phyloP scores from a whole-genome alignment of 2,329 filamentous ascomycete species.

The Teratosphaeria zuluensis region DNA sequence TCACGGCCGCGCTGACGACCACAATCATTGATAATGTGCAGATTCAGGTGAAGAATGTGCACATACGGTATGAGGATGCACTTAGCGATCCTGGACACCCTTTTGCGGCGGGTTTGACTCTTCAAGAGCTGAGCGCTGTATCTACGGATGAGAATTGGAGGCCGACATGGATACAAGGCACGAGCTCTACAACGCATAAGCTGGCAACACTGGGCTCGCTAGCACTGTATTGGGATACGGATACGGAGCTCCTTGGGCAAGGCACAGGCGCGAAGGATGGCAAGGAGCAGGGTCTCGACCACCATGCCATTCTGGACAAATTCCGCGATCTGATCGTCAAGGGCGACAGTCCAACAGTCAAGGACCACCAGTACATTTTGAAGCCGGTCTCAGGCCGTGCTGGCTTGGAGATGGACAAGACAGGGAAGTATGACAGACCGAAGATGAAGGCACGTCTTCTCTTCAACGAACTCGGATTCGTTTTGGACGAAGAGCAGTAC shows the following conservation, averaged over 20 bases:
- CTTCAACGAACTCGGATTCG: slow-evolving; percentile 95
- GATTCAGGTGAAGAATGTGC: slow-evolving; percentile 95
- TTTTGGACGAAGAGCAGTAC: slow-evolving; percentile 97
- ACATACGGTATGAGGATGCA: slow-evolving; percentile 95
- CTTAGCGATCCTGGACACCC: slow-evolving; percentile 91
- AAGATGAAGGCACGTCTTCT: slow-evolving; percentile 84
- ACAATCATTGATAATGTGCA: slow-evolving; percentile 98
- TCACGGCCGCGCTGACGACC: slow-evolving; percentile 86
- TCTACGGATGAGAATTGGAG: slow-evolving; percentile 94
- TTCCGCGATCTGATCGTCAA: slow-evolving; percentile 74
- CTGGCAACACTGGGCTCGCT: slow-evolving; percentile 81
- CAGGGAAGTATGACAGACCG: slow-evolving; percentile 64
- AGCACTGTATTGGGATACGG: slow-evolving; percentile 97
- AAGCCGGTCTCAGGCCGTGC: slow-evolving; percentile 93
- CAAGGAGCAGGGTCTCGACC: slow-evolving; percentile 52
- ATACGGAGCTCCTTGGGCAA: slow-evolving; percentile 71
- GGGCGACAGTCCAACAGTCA: slow-evolving; percentile 47
- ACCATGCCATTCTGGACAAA: slow-evolving; percentile 65
- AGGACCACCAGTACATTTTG: slow-evolving; percentile 80
- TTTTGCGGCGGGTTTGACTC: slow-evolving; percentile 82
- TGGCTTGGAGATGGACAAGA: slow-evolving; percentile 91
- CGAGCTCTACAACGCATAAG: slow-evolving; percentile 77
- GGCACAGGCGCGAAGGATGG: slow-evolving; percentile 62
- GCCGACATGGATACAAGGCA: slow-evolving; percentile 89
- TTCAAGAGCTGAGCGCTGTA: slow-evolving; percentile 93